Evolutionary conservation across 495 filamentous ascomycete genomes (phyloP).

Genomic region (Daldinia childiae): DNA sequence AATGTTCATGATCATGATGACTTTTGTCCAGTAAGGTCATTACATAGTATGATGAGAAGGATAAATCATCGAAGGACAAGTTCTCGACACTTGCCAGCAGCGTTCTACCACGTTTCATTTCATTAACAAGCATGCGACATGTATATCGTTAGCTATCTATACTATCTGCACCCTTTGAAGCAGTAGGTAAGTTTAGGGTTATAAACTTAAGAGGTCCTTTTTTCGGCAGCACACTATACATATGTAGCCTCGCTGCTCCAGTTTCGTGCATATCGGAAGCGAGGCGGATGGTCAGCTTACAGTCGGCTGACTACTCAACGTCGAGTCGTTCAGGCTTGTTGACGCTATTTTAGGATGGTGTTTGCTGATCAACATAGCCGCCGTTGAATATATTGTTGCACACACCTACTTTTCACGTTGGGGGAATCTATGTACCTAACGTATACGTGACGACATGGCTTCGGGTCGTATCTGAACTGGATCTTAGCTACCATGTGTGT

Average conservation of each 20-base stretch:
- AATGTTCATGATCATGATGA: conserved; percentile 5
- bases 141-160: conserved; percentile 20
- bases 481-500: conserved; percentile 30
- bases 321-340: conserved; percentile 8
- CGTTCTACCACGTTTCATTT: conserved; percentile 25
- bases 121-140: conserved; percentile 6
- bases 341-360: conserved; percentile 38
- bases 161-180: conserved; percentile 4
- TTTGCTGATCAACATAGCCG: conserved; percentile 26
- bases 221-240: conserved; percentile 32
- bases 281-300: conserved; percentile 39
- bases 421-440: neutral
- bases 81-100: conserved; percentile 13
- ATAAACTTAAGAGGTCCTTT: conserved; percentile 22
- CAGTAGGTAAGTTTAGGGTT: conserved; percentile 27
- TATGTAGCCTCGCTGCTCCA: conserved; percentile 32
- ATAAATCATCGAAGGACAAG: conserved; percentile 5
- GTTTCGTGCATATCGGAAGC: conserved; percentile 41
- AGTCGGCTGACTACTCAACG: conserved; percentile 18
- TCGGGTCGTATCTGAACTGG: conserved; percentile 26
- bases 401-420: conserved; percentile 26
- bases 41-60: conserved; percentile 2
- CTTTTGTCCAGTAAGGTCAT: conserved; percentile 3
- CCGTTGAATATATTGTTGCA: conserved; percentile 15
- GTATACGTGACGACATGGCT: conserved; percentile 26